Evolutionary conservation across 805 yeast genomes (phyloP), one percentile per base, ranked within the genome.

Genomic region (Lipomyces chichibuensis): DNA sequence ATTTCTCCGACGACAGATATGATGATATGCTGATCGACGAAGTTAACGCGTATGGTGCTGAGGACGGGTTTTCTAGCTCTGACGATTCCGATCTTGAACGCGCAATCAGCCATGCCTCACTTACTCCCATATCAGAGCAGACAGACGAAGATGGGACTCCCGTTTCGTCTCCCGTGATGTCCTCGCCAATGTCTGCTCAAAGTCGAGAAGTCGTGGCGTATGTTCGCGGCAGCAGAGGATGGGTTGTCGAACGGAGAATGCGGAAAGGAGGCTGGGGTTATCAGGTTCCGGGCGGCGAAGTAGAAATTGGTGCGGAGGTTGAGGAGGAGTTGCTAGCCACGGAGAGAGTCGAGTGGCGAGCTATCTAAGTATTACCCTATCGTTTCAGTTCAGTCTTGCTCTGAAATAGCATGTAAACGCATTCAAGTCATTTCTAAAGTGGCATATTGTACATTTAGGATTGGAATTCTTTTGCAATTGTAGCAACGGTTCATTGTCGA

Each of bases 221-320:
- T 46, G 67, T 67, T 11, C 64, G 72, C 7, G 62, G 63, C 7
- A 53, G 64, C 27, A 43, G 61, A 20, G 72, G 71, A 3, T 69
- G 72, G 72, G 69, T 69, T 51, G 69, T 69, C 39, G 72, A 69
- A 53, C 69, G 67, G 14, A 49, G 72, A 54, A 51, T 63, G 27
- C 64, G 69, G 59, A 63, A 57, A 27, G 67, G 67, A 27, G 63
- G 59, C 7, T 37, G 63, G 59, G 46, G 55, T 20, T 23, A 20
- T 20, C 58, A 46, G 27, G 66, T 46, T 13, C 27, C n/a, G 7
- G 63, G 58, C 14, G 55, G 55, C 8, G 20, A 51, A 14, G 53
- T 14, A 25, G 43, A 54, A 13, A 43, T 46, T 23, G n/a, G 29
- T 14, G 52, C 8, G 20, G 59, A 57, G 14, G 62, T 39, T n/a